Evolutionary conservation across 306 rosid species (phyloP), one percentile per base, ranked within the genome.

Genomic region (Begonia peltatifolia): DNA sequence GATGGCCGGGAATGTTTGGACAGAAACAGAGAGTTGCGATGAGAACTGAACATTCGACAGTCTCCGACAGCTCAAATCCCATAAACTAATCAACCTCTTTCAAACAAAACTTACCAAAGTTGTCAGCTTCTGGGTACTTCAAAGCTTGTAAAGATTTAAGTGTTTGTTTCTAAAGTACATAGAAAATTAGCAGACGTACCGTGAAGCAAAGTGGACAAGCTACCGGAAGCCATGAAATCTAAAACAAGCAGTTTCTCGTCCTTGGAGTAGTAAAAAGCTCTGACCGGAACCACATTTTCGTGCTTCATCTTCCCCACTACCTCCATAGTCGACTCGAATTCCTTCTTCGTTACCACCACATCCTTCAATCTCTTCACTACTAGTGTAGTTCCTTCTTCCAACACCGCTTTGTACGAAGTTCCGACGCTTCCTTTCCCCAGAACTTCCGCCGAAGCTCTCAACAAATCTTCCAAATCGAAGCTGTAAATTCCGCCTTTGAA

Each of bases 381-480:
- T 71, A 92, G 88, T 12, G 99, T 86, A 0, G 87, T 92, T 1
- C 99, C 99, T 56, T 92, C 96, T 8, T 92, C 99, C 59, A 92
- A 53, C 60, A 92, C 94, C 9, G 99, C 99, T 73, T 92, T 92
- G 58, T 92, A 92, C 41, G 99, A 92, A 10, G 99, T 92, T 14
- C 99, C 96, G 4, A 92, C 87, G 53, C 87, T 83, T 4, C 99
- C 99, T 7, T 83, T 92, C 6, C 99, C 99, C 58, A 92, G 17
- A n/a, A 92, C 99, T 73, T 92, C 99, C 41, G 99, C 99, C 25
- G 99, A 92, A 6, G 99, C 99, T 18, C 96, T 63, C 41, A 92
- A 17, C 76, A 92, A 56, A 77, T 92, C 96, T 48, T 87, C 96
- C 83, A 92, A 68, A 63, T 92, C 99, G 38, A 92, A 92, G 52